Evolutionary conservation across 2,329 filamentous ascomycete species (phyloP), one percentile per base, ranked within the genome.

Genomic region (Ophiocordyceps robertsii): DNA sequence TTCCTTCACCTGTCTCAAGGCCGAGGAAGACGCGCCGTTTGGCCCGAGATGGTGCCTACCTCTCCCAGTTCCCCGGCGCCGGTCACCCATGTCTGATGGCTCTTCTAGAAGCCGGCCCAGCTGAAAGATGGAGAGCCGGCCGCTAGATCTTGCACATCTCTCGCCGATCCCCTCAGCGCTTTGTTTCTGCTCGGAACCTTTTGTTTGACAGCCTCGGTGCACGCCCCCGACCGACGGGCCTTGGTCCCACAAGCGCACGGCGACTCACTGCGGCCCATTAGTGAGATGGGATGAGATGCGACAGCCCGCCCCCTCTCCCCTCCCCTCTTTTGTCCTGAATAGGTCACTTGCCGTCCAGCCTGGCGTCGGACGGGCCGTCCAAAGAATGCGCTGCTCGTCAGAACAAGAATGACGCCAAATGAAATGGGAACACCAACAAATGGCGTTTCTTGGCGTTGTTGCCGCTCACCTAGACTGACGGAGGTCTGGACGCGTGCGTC

Each of bases 91-190:
- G 47, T 47, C 44, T 44, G 39, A 40, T 37, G 38, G 12, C 17
- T 16, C 41, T 49, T 49, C 45, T 47, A 47, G 47, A 45, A 49
- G 41, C 33, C 29, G 32, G 42, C 17, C 42, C 37, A 40, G 42
- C 42, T 43, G 42, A 43, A 37, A 37, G 30, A 17, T 36, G 39
- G 39, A 17, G 33, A 19, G 6, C 6, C 17, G 6, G 30, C 10
- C n/a, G 14, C 8, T 36, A 10, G 33, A 36, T 36, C 8, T 36
- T 36, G 33, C 33, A 36, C 13, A 36, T 36, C 33, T 6, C 4
- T 16, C 17, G 33, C 33, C 33, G 33, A 36, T 36, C 33, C 33
- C 11, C 14, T 36, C 14, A 36, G 8, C 33, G n/a, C n/a, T 4
- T 24, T 24, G 24, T 24, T 24, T 24, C 24, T 24, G 6, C 24